These are phyloP conservation scores for Moniliella sp. DNA, from an alignment of 1,284 basidiomycete species.

Conservation along the genomic window DNA sequence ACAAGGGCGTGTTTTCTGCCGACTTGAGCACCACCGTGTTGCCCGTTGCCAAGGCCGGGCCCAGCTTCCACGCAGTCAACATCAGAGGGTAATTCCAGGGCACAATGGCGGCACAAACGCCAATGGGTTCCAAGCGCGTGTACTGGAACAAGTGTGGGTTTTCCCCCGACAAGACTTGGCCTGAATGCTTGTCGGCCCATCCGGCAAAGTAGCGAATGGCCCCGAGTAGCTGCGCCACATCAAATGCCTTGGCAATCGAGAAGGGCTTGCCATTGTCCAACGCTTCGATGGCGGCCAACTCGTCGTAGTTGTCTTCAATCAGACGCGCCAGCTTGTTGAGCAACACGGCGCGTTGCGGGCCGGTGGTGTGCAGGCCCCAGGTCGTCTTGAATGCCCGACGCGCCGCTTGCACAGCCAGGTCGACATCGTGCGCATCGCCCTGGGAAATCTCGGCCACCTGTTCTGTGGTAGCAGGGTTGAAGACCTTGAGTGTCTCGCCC, in stretches of 20 bases:
- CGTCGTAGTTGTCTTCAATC: slow-evolving; percentile 51
- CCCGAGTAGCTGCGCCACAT: slow-evolving; percentile 49
- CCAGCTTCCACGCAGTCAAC: slow-evolving; percentile 53
- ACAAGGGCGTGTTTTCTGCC: slow-evolving; percentile 70
- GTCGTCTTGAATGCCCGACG: slow-evolving; percentile 16
- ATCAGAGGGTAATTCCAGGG: slow-evolving; percentile 58
- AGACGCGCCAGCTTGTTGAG: slow-evolving; percentile 49
- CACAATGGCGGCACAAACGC: slow-evolving; percentile 43
- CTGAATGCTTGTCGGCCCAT: slow-evolving; percentile 55
- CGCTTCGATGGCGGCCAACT: slow-evolving; percentile 38
- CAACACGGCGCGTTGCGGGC: slow-evolving; percentile 45
- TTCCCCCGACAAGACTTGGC: slow-evolving; percentile 60
- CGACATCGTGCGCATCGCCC: slow-evolving; percentile 24
- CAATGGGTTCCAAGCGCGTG: slow-evolving; percentile 75
- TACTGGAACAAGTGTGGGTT: slow-evolving; percentile 46
- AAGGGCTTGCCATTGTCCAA: slow-evolving; percentile 64
- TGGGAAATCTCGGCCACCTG: slow-evolving; percentile 23
- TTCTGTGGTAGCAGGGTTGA: slow-evolving; percentile 24
- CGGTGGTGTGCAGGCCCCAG: slow-evolving; percentile 37
- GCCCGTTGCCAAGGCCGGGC: slow-evolving; percentile 23
- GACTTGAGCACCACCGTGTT: slow-evolving; percentile 28
- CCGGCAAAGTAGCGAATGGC: slow-evolving; percentile 45
- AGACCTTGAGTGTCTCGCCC: slow-evolving; percentile 22
- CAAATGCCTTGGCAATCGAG: slow-evolving; percentile 45
- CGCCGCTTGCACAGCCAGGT: slow-evolving; percentile 22